phyloP scores from a whole-genome alignment of 148 eudicot genomes.

The Arbutus unedo region DNA sequence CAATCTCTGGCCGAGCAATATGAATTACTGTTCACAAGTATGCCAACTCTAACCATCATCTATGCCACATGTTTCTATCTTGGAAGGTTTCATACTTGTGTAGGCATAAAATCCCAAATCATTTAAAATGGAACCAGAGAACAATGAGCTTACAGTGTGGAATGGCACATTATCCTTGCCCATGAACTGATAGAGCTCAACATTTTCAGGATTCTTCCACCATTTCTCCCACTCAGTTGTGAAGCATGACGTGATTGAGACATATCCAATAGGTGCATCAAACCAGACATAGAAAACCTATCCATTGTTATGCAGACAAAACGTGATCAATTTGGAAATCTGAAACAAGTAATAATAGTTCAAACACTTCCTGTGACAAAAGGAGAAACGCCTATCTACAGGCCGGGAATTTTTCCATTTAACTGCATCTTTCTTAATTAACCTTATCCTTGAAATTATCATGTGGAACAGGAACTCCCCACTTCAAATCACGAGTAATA shows the following conservation, averaged over 20 bases:
- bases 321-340: background rate
- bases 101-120: background rate
- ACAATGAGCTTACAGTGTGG: slow-evolving; percentile 58
- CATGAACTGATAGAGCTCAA: slow-evolving; percentile 89
- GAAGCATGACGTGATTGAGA: slow-evolving; percentile 81
- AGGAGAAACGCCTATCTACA: background rate
- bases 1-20: background rate
- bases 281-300: slow-evolving; percentile 96
- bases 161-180: slow-evolving; percentile 95
- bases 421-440: slow-evolving; percentile 5
- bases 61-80: background rate
- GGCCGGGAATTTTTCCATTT: background rate
- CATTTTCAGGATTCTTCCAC: slow-evolving; percentile 93
- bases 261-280: slow-evolving; percentile 93
- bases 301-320: background rate
- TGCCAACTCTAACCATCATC: background rate
- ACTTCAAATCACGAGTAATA: slow-evolving; percentile 88
- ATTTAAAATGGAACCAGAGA: background rate
- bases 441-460: slow-evolving; percentile 80
- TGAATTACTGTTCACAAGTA: background rate
- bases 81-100: background rate
- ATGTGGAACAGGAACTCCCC: slow-evolving; percentile 94
- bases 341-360: background rate
- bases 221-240: slow-evolving; percentile 87
- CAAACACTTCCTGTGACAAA: background rate